A percentile compares a stretch with the other conserved stretches of the same genome.
Conservation (phyloP, 768 basidiomycete species). For the Exidia glandulosa region DNA sequence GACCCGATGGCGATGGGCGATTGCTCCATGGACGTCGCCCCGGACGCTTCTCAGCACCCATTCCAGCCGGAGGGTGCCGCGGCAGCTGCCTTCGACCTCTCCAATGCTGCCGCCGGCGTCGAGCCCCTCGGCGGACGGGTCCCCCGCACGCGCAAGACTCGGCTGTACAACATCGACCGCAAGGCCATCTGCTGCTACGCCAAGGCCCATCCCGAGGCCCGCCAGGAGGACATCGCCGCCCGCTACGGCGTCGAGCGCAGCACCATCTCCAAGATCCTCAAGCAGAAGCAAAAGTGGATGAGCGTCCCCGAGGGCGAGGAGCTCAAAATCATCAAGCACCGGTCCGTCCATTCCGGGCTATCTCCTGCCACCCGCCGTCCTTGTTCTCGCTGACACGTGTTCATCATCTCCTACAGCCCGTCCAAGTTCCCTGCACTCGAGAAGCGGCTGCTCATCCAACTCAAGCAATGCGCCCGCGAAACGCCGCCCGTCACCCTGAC, state of each 20-base stretch:
- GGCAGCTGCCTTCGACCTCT: background rate
- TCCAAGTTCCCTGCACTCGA: constrained; percentile 79
- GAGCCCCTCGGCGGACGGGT: background rate
- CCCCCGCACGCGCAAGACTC: constrained; percentile 34
- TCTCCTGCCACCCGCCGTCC: background rate
- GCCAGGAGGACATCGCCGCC: constrained; percentile 77
- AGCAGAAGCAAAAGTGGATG: constrained; percentile 75
- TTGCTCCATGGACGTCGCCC: background rate
- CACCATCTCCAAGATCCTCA: constrained; percentile 89
- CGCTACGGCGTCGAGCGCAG: constrained; percentile 75
- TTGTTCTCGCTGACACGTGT: background rate
- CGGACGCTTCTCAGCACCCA: background rate
- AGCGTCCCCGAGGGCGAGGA: constrained; percentile 49
- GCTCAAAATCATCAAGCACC: constrained; percentile 54
- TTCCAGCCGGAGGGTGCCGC: background rate
- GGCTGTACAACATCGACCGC: constrained; percentile 64
- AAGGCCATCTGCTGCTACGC: constrained; percentile 65
- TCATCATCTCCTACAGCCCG: constrained; percentile 32
- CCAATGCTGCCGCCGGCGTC: background rate
- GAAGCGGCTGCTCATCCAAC: constrained; percentile 46
- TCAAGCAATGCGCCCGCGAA: constrained; percentile 39
- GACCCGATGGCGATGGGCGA: background rate
- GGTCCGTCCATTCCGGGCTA: constrained; percentile 29
- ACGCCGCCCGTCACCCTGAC: constrained; percentile 36
- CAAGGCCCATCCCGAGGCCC: constrained; percentile 48